Percentiles rank a stretch among this genome's conserved stretches.
These are phyloP conservation scores for Fusarium sp. DNA, from an alignment of 2,329 filamentous ascomycete species.

Conservation along the genomic window DNA sequence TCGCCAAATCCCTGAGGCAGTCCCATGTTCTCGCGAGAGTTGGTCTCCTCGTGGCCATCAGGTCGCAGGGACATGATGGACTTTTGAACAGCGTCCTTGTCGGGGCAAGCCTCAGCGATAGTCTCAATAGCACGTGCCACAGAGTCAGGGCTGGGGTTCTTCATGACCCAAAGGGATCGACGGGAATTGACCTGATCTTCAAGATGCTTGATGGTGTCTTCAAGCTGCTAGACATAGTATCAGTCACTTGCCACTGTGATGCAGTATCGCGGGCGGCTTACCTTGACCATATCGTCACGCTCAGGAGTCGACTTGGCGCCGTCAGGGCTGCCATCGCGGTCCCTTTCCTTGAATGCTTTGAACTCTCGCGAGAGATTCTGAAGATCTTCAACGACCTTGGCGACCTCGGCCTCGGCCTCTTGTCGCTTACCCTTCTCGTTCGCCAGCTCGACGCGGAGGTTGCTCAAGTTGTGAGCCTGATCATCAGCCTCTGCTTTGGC, in stretches of 20 bases:
- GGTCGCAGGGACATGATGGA: conserved; percentile 50
- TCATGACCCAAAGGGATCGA: conserved; percentile 56
- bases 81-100: conserved; percentile 49
- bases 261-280: conserved; percentile 19
- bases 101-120: conserved; percentile 50
- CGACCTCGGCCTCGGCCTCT: conserved; percentile 49
- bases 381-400: conserved; percentile 50
- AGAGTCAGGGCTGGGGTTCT: conserved; percentile 52
- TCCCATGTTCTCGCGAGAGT: conserved; percentile 35
- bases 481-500: conserved; percentile 55
- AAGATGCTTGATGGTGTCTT: conserved; percentile 53
- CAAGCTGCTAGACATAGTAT: conserved; percentile 48
- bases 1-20: conserved; percentile 35
- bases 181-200: conserved; percentile 57
- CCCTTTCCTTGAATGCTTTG: conserved; percentile 50
- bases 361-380: conserved; percentile 50
- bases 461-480: conserved; percentile 52
- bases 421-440: conserved; percentile 53
- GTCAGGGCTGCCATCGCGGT: conserved; percentile 29
- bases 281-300: conserved; percentile 53
- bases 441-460: conserved; percentile 52
- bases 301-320: conserved; percentile 39
- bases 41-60: conserved; percentile 22
- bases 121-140: conserved; percentile 54
- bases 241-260: not conserved